A percentile compares a stretch with the other conserved stretches of the same genome.
phyloP scores from a whole-genome alignment of 2,329 filamentous ascomycete genomes.

The Pseudogymnoascus sp. region DNA sequence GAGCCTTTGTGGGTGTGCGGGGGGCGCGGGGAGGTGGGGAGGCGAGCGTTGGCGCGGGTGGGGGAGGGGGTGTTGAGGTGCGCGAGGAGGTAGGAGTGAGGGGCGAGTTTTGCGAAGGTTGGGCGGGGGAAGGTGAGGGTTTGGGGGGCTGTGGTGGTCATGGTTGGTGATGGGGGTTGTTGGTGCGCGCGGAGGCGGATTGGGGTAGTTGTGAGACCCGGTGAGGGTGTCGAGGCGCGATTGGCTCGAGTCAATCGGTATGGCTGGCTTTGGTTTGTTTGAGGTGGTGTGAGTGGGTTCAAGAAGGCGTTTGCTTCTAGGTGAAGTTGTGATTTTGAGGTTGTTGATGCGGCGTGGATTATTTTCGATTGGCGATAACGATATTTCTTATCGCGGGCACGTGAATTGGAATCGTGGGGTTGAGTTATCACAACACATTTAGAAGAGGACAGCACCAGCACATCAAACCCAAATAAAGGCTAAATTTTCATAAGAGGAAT shows the following conservation, averaged over 20 bases:
- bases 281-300: not conserved
- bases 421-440: not conserved
- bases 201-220: not conserved
- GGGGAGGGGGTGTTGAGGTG: slow-evolving; percentile 61
- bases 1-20: slow-evolving; percentile 76
- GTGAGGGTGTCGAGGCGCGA: not conserved
- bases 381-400: not conserved
- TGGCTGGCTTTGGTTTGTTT: not conserved
- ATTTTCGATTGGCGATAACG: not conserved
- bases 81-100: slow-evolving; percentile 80
- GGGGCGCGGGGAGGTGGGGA: slow-evolving; percentile 57
- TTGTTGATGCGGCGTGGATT: not conserved
- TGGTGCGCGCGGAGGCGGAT: not conserved
- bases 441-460: not conserved
- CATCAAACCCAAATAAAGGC: not conserved
- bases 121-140: slow-evolving; percentile 44
- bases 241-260: not conserved
- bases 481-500: not conserved
- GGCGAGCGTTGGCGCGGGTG: slow-evolving; percentile 73
- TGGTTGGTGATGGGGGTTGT: not conserved
- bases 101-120: slow-evolving; percentile 82
- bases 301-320: not conserved
- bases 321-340: not conserved
- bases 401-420: not conserved
- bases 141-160: slow-evolving; percentile 17